phyloP scores from a whole-genome alignment of 2,329 filamentous ascomycete genomes.

The Colletotrichum tabaci region DNA sequence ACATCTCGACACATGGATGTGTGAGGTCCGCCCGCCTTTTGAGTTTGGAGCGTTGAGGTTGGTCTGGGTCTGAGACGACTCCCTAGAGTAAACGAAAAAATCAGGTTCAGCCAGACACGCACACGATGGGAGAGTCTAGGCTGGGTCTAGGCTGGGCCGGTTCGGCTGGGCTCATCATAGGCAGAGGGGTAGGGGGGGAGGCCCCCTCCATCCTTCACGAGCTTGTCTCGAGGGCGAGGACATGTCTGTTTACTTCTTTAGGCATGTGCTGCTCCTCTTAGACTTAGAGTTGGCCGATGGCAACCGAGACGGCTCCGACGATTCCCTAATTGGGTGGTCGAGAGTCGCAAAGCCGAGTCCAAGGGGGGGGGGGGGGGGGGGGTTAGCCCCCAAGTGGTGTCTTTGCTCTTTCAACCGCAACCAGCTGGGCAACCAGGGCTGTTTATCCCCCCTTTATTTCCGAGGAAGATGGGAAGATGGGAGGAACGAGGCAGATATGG shows the following conservation, averaged over 20 bases:
- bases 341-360: background rate
- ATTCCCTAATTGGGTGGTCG: background rate
- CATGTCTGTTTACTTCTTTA: background rate
- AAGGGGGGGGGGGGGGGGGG: too few species aligned
- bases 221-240: background rate
- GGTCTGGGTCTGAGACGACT: background rate
- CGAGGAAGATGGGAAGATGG: constrained; percentile 16
- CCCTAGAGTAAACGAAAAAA: background rate
- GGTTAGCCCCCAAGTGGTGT: background rate
- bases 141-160: background rate
- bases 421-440: background rate
- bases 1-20: too few species aligned
- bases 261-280: constrained; percentile 1
- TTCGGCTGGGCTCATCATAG: background rate
- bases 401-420: background rate
- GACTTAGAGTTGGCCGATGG: constrained; percentile 1
- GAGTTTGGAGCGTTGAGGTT: background rate
- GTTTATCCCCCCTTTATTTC: background rate
- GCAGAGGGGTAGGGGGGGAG: background rate
- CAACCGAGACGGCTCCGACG: background rate
- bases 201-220: background rate
- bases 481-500: background rate
- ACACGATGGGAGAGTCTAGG: background rate
- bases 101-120: background rate
- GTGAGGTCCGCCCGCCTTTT: too few species aligned